Percentiles rank a stretch among this genome's conserved stretches.
These are phyloP conservation scores for Saturnispora mendoncae DNA, from an alignment of 805 yeast species.

Conservation along the genomic window DNA sequence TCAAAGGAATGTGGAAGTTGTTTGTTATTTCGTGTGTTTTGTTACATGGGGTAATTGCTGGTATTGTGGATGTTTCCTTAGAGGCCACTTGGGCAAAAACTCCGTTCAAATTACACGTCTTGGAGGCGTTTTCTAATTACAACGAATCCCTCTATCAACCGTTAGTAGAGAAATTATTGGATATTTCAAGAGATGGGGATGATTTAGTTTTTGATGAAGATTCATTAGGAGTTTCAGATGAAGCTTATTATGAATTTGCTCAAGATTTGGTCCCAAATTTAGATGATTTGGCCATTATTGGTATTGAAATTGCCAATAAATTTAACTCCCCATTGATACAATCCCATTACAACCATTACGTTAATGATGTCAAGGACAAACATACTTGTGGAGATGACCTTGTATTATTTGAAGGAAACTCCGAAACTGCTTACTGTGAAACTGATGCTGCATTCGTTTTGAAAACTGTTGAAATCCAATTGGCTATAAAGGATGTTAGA, in stretches of 20 bases:
- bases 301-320: constrained; percentile 39
- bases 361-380: constrained; percentile 26
- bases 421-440: constrained; percentile 46
- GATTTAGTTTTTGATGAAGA: constrained; percentile 10
- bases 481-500: constrained; percentile 14
- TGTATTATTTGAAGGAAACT: constrained; percentile 31
- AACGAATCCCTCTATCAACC: constrained; percentile 32
- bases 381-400: constrained; percentile 14
- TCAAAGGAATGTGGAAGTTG: background rate
- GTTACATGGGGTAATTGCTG: background rate
- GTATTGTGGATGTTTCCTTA: constrained; percentile 25
- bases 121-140: constrained; percentile 32
- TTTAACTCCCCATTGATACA: constrained; percentile 53
- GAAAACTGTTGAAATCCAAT: constrained; percentile 39
- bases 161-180: constrained; percentile 25
- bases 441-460: constrained; percentile 73
- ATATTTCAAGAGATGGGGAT: constrained; percentile 19
- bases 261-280: constrained; percentile 12
- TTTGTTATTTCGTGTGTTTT: background rate
- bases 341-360: constrained; percentile 51
- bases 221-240: constrained; percentile 20
- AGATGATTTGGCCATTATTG: constrained; percentile 23
- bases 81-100: constrained; percentile 34
- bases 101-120: constrained; percentile 34
- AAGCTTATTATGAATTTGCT: constrained; percentile 21